Percentiles rank a stretch among this genome's conserved stretches.
Conservation (phyloP, 768 basidiomycete species). For the Pulveroboletus frians region DNA sequence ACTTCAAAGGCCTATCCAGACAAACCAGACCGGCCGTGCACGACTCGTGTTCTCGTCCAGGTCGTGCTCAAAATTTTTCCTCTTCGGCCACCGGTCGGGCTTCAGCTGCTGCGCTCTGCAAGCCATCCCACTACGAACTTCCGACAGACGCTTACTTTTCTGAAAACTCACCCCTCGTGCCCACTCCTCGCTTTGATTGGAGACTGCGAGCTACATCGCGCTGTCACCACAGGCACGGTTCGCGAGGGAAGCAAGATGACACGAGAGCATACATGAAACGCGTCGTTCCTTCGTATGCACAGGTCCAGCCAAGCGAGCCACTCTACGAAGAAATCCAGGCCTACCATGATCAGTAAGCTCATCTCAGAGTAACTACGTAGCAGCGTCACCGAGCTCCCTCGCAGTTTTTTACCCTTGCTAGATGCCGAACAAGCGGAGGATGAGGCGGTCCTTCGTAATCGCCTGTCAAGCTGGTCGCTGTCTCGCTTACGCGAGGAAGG, state of each 20-base stretch:
- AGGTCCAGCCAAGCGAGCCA: slow-evolving; percentile 35
- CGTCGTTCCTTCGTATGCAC: slow-evolving; percentile 32
- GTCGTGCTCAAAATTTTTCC: slow-evolving; percentile 10
- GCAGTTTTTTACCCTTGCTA: slow-evolving; percentile 45
- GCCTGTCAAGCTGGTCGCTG: slow-evolving; percentile 64
- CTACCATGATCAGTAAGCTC: slow-evolving; percentile 51
- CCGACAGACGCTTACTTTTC: slow-evolving; percentile 29
- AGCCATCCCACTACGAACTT: slow-evolving; percentile 17
- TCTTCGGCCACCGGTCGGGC: slow-evolving; percentile 7
- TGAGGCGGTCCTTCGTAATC: slow-evolving; percentile 52
- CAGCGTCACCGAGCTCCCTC: not conserved
- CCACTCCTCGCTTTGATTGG: slow-evolving; percentile 54
- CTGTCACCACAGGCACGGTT: slow-evolving; percentile 9
- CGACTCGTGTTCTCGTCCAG: not conserved
- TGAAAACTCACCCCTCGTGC: slow-evolving; percentile 24
- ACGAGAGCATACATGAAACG: slow-evolving; percentile 33
- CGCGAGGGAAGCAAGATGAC: slow-evolving; percentile 8
- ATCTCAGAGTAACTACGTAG: not conserved
- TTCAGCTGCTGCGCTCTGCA: slow-evolving; percentile 8
- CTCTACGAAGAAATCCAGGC: slow-evolving; percentile 46
- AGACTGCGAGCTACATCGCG: slow-evolving; percentile 50
- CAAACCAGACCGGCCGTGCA: not conserved
- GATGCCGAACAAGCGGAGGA: slow-evolving; percentile 61
- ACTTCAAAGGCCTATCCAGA: slow-evolving; percentile 21
- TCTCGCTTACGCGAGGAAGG: slow-evolving; percentile 61